A percentile compares a stretch with the other conserved stretches of the same genome.
Conservation (phyloP, 176 grass and related monocot genomes). For the Puya raimondii region DNA sequence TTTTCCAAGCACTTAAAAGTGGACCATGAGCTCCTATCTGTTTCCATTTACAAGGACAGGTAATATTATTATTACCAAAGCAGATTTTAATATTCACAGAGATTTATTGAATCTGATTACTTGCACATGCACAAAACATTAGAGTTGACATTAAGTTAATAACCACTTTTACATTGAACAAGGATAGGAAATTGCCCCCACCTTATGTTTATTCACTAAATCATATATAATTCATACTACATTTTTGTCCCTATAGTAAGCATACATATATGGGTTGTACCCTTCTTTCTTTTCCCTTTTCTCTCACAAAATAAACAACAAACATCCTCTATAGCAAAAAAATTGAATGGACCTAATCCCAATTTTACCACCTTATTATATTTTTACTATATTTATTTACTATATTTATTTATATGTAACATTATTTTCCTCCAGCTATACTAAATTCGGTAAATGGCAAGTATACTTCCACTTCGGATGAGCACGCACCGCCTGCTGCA, state of each 20-base stretch:
- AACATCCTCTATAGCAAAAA: background rate
- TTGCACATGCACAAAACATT: too few species aligned
- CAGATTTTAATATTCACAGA: too few species aligned
- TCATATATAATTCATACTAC: background rate
- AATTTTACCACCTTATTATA: constrained; percentile 1
- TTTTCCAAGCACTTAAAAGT: too few species aligned
- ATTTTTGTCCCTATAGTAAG: background rate
- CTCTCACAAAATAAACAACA: background rate
- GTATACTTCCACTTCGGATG: constrained; percentile 75
- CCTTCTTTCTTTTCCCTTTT: background rate
- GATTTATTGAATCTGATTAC: too few species aligned
- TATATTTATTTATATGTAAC: constrained; percentile 26
- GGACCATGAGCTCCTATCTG: too few species aligned
- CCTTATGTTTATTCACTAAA: background rate
- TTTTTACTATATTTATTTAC: constrained; percentile 32
- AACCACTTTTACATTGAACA: too few species aligned
- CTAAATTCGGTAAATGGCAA: constrained; percentile 61
- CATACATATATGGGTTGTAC: background rate
- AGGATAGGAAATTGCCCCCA: too few species aligned
- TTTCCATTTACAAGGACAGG: too few species aligned
- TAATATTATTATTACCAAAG: too few species aligned
- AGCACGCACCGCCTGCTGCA: constrained; percentile 51
- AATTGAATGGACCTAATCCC: background rate
- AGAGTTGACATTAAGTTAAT: too few species aligned
- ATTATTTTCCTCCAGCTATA: constrained; percentile 34